Percentiles rank a stretch among this genome's conserved stretches.
phyloP scores from a whole-genome alignment of 352 stramenopile genomes.

The Phytophthora lateralis region DNA sequence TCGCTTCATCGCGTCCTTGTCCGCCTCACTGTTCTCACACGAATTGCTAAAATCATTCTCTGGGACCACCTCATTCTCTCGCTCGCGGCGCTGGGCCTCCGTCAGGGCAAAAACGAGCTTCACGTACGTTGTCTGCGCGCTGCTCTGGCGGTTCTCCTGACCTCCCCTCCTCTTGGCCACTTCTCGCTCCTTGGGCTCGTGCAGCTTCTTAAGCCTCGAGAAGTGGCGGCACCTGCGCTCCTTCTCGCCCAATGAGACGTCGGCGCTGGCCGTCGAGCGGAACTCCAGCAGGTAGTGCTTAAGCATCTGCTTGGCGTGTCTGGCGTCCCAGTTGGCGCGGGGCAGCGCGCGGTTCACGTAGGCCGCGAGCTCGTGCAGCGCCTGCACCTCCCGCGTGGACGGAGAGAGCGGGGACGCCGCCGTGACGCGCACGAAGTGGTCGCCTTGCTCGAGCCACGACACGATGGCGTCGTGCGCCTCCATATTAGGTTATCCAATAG shows the following conservation, averaged over 20 bases:
- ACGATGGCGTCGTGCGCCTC: constrained; percentile 24
- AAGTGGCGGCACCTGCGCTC: constrained; percentile 22
- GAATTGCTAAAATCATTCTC: constrained; percentile 21
- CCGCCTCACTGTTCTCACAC: constrained; percentile 19
- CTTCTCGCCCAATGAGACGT: constrained; percentile 8
- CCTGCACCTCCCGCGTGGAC: neutral
- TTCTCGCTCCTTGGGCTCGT: neutral
- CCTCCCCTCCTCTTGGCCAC: too few species aligned
- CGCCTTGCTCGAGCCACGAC: constrained; percentile 21
- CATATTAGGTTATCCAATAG: constrained; percentile 2
- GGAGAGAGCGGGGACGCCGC: constrained; percentile 7
- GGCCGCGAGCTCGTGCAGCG: constrained; percentile 5
- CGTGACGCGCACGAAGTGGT: constrained; percentile 20
- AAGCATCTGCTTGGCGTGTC: constrained; percentile 13
- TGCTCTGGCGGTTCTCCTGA: neutral
- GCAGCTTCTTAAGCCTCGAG: constrained; percentile 11
- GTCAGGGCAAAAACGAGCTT: constrained; percentile 11
- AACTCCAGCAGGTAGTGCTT: constrained; percentile 19
- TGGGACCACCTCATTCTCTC: constrained; percentile 12
- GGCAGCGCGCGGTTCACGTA: constrained; percentile 16
- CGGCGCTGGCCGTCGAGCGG: neutral
- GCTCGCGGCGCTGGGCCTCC: constrained; percentile 4
- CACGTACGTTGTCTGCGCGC: neutral
- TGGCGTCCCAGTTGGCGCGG: constrained; percentile 5
- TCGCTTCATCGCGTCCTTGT: neutral